Evolutionary conservation across 2,329 filamentous ascomycete genomes (phyloP).

Genomic region (Aspergillus oerlinghausenensis): DNA sequence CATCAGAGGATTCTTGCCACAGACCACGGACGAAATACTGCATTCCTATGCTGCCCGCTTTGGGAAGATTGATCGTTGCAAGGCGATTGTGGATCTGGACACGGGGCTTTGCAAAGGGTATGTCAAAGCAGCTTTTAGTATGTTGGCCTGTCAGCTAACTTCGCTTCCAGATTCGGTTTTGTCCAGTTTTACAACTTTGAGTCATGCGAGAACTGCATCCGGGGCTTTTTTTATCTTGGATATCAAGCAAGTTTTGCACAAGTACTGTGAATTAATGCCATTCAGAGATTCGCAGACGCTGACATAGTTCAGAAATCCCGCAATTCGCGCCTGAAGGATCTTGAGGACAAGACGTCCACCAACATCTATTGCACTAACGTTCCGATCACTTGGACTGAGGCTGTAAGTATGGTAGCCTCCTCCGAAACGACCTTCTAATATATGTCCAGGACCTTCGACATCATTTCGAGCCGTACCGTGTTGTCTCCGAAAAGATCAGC

Average conservation of each 20-base stretch:
- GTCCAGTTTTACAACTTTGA: slow-evolving; percentile 87
- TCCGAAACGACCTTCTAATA: slow-evolving; percentile 8
- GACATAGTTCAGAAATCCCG: slow-evolving; percentile 74
- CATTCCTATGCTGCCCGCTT: slow-evolving; percentile 80
- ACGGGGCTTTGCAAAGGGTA: slow-evolving; percentile 96
- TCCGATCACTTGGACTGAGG: slow-evolving; percentile 85
- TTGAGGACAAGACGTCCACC: slow-evolving; percentile 82
- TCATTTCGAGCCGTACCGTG: slow-evolving; percentile 51
- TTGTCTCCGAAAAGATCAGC: slow-evolving; percentile 91
- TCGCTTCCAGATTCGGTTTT: slow-evolving; percentile 74
- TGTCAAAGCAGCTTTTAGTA: slow-evolving; percentile 25
- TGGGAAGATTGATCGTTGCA: slow-evolving; percentile 90
- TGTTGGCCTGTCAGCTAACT: slow-evolving; percentile 20
- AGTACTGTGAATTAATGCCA: slow-evolving; percentile 42
- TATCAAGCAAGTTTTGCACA: slow-evolving; percentile 98
- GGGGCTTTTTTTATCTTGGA: slow-evolving; percentile 86
- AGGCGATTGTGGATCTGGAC: slow-evolving; percentile 94
- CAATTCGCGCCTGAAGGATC: slow-evolving; percentile 95
- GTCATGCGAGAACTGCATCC: slow-evolving; percentile 92
- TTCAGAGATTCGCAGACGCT: slow-evolving; percentile 8
- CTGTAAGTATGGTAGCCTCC: slow-evolving; percentile 51
- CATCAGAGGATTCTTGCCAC: slow-evolving; percentile 90
- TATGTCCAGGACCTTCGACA: slow-evolving; percentile 62
- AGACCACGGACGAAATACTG: slow-evolving; percentile 88
- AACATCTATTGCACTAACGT: slow-evolving; percentile 98